A percentile compares a stretch with the other conserved stretches of the same genome.
These are phyloP conservation scores for Pouteria campechiana DNA, from an alignment of 179 eudicot species.

Conservation along the genomic window DNA sequence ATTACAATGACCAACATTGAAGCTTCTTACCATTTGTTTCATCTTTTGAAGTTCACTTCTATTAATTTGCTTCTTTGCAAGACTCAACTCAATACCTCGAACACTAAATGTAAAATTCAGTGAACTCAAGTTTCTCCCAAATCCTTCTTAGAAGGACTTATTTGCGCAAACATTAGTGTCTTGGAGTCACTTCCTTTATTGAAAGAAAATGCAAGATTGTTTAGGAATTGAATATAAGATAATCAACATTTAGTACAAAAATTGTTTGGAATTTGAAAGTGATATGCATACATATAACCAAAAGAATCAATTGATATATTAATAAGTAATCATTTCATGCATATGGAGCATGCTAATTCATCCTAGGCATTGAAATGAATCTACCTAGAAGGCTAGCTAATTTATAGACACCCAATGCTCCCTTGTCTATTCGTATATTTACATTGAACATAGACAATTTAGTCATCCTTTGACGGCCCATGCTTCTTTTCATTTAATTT, in stretches of 20 bases:
- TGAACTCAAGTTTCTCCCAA: constrained; percentile 53
- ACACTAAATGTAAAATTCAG: constrained; percentile 56
- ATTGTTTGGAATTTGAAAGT: background rate
- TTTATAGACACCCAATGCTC: too few relatives aligned
- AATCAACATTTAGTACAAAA: too few relatives aligned
- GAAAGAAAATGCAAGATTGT: background rate
- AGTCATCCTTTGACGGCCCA: background rate
- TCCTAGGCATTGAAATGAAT: background rate
- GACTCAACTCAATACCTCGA: constrained; percentile 55
- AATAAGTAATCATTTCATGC: background rate
- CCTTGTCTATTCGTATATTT: too few relatives aligned
- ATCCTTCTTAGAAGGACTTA: constrained; percentile 43
- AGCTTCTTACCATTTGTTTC: constrained; percentile 41
- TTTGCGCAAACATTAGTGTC: constrained; percentile 24
- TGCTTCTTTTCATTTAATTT: background rate
- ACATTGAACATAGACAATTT: too few relatives aligned
- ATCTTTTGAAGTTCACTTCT: constrained; percentile 49
- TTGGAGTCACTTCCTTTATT: constrained; percentile 16
- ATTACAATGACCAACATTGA: background rate
- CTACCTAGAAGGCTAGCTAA: too few relatives aligned
- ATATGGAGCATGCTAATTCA: background rate
- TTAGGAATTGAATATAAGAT: too few relatives aligned
- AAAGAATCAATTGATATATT: background rate
- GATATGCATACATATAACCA: background rate
- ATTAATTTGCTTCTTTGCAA: constrained; percentile 46